Conservation (phyloP, 1,284 basidiomycete species). For the Crucibulum cyathiforme region DNA sequence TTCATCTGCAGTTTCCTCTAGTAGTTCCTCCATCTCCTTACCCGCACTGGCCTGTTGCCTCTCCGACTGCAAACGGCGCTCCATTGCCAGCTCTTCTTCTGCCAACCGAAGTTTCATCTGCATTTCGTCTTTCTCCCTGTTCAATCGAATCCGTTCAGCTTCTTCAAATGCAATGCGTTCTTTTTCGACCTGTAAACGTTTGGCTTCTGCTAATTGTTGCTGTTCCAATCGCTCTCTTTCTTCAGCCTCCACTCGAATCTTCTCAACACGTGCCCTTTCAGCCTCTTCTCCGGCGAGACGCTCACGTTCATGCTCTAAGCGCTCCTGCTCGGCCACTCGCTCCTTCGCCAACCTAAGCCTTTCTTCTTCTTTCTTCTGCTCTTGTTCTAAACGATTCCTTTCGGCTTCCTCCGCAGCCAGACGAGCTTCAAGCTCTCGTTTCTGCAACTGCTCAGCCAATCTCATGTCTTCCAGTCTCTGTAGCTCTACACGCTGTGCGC, state of each 20-base stretch:
- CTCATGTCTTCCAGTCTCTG: slow-evolving; percentile 33
- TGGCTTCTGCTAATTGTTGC: slow-evolving; percentile 42
- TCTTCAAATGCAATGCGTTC: slow-evolving; percentile 18
- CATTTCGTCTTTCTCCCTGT: background rate
- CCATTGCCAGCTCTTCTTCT: slow-evolving; percentile 26
- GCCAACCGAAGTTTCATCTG: slow-evolving; percentile 11
- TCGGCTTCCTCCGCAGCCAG: slow-evolving; percentile 42
- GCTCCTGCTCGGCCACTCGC: slow-evolving; percentile 39
- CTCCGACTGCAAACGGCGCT: slow-evolving; percentile 10
- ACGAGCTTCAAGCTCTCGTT: slow-evolving; percentile 37
- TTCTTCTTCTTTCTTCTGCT: slow-evolving; percentile 36
- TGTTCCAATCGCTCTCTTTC: slow-evolving; percentile 42
- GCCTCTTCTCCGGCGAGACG: slow-evolving; percentile 26
- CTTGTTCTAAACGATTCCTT: slow-evolving; percentile 39
- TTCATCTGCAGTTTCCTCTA: background rate
- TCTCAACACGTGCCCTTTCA: slow-evolving; percentile 34
- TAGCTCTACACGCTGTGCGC: slow-evolving; percentile 42
- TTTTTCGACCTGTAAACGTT: slow-evolving; percentile 28
- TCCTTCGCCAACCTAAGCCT: slow-evolving; percentile 35
- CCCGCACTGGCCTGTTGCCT: background rate
- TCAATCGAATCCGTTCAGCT: slow-evolving; percentile 22
- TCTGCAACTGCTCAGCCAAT: slow-evolving; percentile 30
- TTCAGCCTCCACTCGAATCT: slow-evolving; percentile 35
- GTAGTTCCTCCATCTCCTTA: slow-evolving; percentile 9
- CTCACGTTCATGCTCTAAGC: slow-evolving; percentile 34